Evolutionary conservation across 257 asterid species (phyloP), one percentile per base, ranked within the genome.

Genomic region (Linaria vulgaris): DNA sequence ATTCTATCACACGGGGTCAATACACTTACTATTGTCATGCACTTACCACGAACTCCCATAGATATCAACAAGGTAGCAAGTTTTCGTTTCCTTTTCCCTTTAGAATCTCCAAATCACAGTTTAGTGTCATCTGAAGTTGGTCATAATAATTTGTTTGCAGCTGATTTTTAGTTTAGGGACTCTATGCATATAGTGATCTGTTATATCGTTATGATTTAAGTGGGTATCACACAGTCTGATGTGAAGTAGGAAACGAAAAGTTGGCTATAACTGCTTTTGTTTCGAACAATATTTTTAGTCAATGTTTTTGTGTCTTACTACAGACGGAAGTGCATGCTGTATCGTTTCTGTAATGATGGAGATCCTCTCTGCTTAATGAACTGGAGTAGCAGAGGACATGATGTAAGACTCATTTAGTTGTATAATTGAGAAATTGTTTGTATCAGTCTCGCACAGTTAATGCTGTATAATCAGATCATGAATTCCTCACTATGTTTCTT

Each of bases 271-370:
- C 4, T 19, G 21, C 13, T 15, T 24, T 43, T 59, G 53, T 25
- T 3, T 43, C 9, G 22, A 47, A 55, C 47, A n/a, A 27, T 60
- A 47, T 25, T 48, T 11, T 0, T 13, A 54, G 50, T 20, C 48
- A 7, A 24, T 34, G 44, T 34, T 58, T 63, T 49, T 65, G 3
- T n/a, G 17, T 66, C 53, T 21, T 71, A 25, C 27, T 80, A 71
- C 76, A 80, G 82, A 72, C 56, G 23, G 63, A 60, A 70, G 61
- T 24, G 30, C 53, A 13, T 47, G 24, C 8, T 25, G 14, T 67
- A 69, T 51, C 59, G 5, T 66, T 61, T 50, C 20, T 58, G 5
- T 50, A 67, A 75, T 65, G 74, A 51, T 72, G 70, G 58, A 70
- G 77, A 66, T 56, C 64, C 25, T 20, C 54, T 16, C 60, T 63